Percentiles rank a stretch among this genome's conserved stretches.
These are phyloP conservation scores for Thalassiosira profunda DNA, from an alignment of 108 stramenopile species.

Conservation along the genomic window DNA sequence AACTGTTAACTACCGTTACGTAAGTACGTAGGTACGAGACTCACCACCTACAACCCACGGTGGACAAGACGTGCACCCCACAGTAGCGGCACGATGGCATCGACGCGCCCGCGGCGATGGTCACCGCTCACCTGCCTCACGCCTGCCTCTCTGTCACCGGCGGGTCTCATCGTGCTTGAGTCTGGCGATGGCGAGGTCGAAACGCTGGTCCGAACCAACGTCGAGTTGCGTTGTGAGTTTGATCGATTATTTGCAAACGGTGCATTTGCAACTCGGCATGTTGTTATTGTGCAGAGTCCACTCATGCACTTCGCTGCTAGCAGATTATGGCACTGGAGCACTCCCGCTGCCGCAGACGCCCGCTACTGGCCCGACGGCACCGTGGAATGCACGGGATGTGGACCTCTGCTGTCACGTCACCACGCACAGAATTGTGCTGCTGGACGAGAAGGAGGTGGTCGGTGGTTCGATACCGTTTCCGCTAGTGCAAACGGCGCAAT, in stretches of 20 bases:
- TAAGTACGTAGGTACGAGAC: too few species aligned
- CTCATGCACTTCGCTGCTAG: not conserved
- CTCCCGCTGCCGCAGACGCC: conserved; percentile 32
- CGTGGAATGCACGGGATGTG: conserved; percentile 70
- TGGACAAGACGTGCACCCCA: too few species aligned
- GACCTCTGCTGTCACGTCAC: conserved; percentile 47
- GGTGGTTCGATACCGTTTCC: conserved; percentile 52
- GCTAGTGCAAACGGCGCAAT: conserved; percentile 44
- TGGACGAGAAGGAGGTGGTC: conserved; percentile 30
- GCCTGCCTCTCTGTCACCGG: conserved; percentile 63
- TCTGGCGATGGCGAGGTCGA: conserved; percentile 67
- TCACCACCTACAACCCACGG: too few species aligned
- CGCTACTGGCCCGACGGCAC: conserved; percentile 12
- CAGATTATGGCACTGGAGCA: conserved; percentile 17
- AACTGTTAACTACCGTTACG: too few species aligned
- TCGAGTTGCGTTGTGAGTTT: conserved; percentile 70
- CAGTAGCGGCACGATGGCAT: not conserved
- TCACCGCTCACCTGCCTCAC: conserved; percentile 80
- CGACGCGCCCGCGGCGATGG: conserved; percentile 40
- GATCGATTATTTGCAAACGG: conserved; percentile 14
- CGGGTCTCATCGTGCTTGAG: conserved; percentile 76
- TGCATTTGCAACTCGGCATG: conserved; percentile 49
- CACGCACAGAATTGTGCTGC: conserved; percentile 36
- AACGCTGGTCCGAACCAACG: conserved; percentile 50
- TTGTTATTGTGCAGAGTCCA: conserved; percentile 25